A percentile compares a stretch with the other conserved stretches of the same genome.
phyloP scores from a whole-genome alignment of 2,329 filamentous ascomycete species.

The Lasiodiplodia citricola region DNA sequence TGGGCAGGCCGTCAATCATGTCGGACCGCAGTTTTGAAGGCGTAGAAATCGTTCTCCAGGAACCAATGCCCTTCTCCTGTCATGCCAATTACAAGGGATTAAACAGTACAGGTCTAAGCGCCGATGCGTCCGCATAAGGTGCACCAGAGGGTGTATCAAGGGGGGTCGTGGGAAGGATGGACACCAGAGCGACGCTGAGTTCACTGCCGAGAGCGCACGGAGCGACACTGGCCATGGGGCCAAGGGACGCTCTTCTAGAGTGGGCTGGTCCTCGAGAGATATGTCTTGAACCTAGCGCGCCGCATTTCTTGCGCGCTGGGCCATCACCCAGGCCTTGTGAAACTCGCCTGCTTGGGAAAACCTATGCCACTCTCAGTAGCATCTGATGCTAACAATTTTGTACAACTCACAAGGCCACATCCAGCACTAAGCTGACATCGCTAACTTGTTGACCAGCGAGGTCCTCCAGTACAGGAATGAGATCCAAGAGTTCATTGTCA shows the following conservation, averaged over 20 bases:
- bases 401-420: constrained; percentile 69
- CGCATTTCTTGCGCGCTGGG: neutral
- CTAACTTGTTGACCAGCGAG: constrained; percentile 85
- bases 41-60: constrained; percentile 25
- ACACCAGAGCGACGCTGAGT: constrained; percentile 19
- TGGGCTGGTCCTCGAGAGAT: neutral
- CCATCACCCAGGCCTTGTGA: neutral
- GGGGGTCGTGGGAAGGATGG: constrained; percentile 11
- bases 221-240: neutral
- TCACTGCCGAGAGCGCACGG: constrained; percentile 9
- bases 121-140: constrained; percentile 21
- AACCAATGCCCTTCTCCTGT: constrained; percentile 25
- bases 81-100: constrained; percentile 28
- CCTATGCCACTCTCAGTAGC: constrained; percentile 19
- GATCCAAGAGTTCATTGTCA: constrained; percentile 95
- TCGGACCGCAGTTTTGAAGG: constrained; percentile 10
- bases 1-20: constrained; percentile 8
- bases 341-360: constrained; percentile 11
- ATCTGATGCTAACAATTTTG: constrained; percentile 22
- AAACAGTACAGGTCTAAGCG: constrained; percentile 28
- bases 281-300: neutral
- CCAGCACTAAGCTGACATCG: constrained; percentile 96
- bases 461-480: constrained; percentile 98
- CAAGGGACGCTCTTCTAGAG: neutral
- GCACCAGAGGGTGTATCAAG: constrained; percentile 22